phyloP scores from a whole-genome alignment of 2,329 filamentous ascomycete genomes.

The Aspergillus thermomutatus region DNA sequence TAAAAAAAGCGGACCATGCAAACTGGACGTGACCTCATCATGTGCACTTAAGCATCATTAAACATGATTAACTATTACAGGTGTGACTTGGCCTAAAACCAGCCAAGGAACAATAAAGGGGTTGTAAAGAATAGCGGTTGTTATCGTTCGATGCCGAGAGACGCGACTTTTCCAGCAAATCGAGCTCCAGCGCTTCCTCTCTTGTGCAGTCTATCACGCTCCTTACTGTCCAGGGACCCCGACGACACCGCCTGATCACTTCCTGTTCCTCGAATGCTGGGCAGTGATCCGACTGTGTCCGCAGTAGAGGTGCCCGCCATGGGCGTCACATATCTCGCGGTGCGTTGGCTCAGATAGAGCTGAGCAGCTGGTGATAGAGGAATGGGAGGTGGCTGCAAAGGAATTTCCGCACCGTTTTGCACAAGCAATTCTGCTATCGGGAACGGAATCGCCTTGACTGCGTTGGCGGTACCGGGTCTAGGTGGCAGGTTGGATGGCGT shows the following conservation, averaged over 20 bases:
- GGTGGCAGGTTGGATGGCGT: slow-evolving; percentile 34
- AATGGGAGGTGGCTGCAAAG: slow-evolving; percentile 70
- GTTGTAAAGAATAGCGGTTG: slow-evolving; percentile 6
- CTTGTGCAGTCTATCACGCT: slow-evolving; percentile 73
- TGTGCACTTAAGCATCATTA: slow-evolving; percentile 15
- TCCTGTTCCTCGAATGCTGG: slow-evolving; percentile 45
- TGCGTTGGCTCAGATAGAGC: slow-evolving; percentile 78
- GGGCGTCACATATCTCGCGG: slow-evolving; percentile 46
- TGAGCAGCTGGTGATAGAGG: slow-evolving; percentile 77
- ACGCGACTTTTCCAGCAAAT: slow-evolving; percentile 51
- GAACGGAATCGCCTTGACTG: slow-evolving; percentile 61
- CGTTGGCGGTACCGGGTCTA: slow-evolving; percentile 31
- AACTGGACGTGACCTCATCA: slow-evolving; percentile 9
- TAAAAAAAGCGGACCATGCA: slow-evolving; percentile 5
- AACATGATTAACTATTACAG: slow-evolving; percentile 18
- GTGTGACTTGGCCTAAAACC: neutral
- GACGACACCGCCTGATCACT: slow-evolving; percentile 23
- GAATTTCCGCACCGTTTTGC: slow-evolving; percentile 91
- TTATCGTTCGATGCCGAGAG: slow-evolving; percentile 42
- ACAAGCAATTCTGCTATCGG: slow-evolving; percentile 85
- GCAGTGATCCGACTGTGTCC: slow-evolving; percentile 63
- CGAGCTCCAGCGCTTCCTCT: slow-evolving; percentile 73
- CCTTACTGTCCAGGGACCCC: slow-evolving; percentile 39
- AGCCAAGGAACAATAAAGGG: slow-evolving; percentile 8
- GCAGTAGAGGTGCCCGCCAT: slow-evolving; percentile 31